Conservation (phyloP, 345 rosid species). For the Citrus reticulata region DNA sequence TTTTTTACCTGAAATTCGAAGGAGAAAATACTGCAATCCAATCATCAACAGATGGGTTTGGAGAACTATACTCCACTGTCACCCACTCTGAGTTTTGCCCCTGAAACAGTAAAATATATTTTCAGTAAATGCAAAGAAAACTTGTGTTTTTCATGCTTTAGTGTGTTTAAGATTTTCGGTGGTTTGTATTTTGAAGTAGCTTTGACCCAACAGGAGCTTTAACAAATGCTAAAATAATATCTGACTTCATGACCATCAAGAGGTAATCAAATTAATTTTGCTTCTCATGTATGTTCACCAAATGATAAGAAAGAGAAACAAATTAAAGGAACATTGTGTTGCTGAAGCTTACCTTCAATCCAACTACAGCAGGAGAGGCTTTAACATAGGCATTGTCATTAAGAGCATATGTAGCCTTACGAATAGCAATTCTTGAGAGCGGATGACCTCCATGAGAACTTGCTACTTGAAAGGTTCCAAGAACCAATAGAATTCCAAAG, state of each 20-base stretch:
- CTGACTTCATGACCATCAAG: neutral
- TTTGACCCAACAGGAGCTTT: neutral
- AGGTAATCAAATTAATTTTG: neutral
- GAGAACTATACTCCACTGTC: conserved; percentile 40
- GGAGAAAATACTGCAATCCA: conserved; percentile 86
- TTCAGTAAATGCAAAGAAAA: neutral
- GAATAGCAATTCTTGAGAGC: conserved; percentile 49
- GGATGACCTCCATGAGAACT: conserved; percentile 54
- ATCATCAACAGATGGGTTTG: conserved; percentile 60
- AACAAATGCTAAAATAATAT: neutral
- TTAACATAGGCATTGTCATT: conserved; percentile 39
- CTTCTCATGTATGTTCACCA: neutral
- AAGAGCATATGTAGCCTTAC: conserved; percentile 32
- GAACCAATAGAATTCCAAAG: conserved; percentile 23
- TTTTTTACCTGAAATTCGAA: conserved; percentile 56
- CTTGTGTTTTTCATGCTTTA: neutral
- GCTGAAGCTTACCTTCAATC: conserved; percentile 37
- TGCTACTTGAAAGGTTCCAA: conserved; percentile 41
- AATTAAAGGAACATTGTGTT: neutral
- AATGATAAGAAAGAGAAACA: neutral
- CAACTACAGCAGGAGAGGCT: conserved; percentile 52
- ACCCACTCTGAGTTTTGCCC: conserved; percentile 59
- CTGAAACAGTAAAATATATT: conserved; percentile 19
- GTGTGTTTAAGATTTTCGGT: neutral
- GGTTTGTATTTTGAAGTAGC: neutral